Conservation (phyloP, 805 yeast species). For the Barnettozyma populi region DNA sequence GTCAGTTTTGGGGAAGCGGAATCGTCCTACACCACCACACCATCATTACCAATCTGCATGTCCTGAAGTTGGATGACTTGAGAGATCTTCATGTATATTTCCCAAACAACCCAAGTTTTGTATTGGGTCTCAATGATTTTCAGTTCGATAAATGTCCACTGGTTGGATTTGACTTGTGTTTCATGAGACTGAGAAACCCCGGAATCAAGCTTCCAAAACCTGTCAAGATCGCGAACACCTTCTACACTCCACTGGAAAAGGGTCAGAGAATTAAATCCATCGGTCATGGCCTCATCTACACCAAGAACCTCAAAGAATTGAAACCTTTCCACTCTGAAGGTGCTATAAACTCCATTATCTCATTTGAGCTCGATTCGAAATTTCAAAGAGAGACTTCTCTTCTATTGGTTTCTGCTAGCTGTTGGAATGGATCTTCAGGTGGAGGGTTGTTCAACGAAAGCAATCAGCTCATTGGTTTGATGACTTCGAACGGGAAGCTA, state of each 20-base stretch:
- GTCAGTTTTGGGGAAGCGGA: conserved; percentile 28
- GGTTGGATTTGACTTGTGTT: conserved; percentile 24
- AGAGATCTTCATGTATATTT: conserved; percentile 10
- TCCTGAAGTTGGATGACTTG: conserved; percentile 15
- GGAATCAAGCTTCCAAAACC: conserved; percentile 9
- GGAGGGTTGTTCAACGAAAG: conserved; percentile 24
- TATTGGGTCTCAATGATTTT: conserved; percentile 11
- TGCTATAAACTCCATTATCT: conserved; percentile 14
- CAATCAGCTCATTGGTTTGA: conserved; percentile 24
- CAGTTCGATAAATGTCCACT: conserved; percentile 14
- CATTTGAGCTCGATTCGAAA: conserved; percentile 10
- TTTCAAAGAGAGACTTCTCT: conserved; percentile 10
- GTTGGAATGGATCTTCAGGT: conserved; percentile 29
- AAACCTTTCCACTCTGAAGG: conserved; percentile 22
- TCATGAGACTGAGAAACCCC: conserved; percentile 13
- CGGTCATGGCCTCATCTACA: conserved; percentile 24
- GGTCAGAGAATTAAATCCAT: conserved; percentile 20
- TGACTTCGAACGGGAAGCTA: conserved; percentile 27
- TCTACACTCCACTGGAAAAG: conserved; percentile 6
- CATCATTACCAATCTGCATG: conserved; percentile 25
- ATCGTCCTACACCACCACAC: conserved; percentile 13
- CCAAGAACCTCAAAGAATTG: conserved; percentile 5
- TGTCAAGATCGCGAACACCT: conserved; percentile 8
- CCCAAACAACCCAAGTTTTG: conserved; percentile 7
- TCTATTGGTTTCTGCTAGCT: conserved; percentile 23